A percentile compares a stretch with the other conserved stretches of the same genome.
Evolutionary conservation across 352 stramenopile genomes (phyloP).

Genomic region (Pythium rhizo-oryzae): DNA sequence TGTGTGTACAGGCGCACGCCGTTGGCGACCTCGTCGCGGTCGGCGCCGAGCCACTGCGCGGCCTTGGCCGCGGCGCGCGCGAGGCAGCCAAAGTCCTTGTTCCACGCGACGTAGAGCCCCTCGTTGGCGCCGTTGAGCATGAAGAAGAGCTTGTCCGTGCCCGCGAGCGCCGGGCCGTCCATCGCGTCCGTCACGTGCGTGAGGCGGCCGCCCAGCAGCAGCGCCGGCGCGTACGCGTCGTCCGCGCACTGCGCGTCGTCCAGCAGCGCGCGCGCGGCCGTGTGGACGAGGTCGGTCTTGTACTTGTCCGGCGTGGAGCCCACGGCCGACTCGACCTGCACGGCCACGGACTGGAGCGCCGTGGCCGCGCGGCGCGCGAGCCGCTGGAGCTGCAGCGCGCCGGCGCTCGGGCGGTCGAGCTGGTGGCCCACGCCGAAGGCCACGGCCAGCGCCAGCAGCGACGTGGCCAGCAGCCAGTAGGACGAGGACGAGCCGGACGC

Average conservation of each 20-base stretch:
- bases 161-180: conserved; percentile 33
- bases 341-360: conserved; percentile 14
- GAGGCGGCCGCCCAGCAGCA: conserved; percentile 42
- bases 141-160: conserved; percentile 70
- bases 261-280: conserved; percentile 45
- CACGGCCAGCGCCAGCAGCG: conserved; percentile 25
- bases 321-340: conserved; percentile 22
- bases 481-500: conserved; percentile 1
- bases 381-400: conserved; percentile 20
- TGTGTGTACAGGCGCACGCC: conserved; percentile 77
- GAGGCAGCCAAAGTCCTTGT: conserved; percentile 70
- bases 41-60: conserved; percentile 62
- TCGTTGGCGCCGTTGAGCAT: conserved; percentile 86
- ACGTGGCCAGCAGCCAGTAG: conserved; percentile 9
- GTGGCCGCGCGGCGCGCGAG: conserved; percentile 24
- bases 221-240: conserved; percentile 33
- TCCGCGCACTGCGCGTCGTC: conserved; percentile 41
- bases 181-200: conserved; percentile 62
- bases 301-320: conserved; percentile 57
- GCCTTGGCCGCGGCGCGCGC: conserved; percentile 44
- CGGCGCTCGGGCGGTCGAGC: conserved; percentile 25
- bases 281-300: conserved; percentile 47
- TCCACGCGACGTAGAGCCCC: conserved; percentile 80
- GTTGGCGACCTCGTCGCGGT: conserved; percentile 65
- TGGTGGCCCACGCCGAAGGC: conserved; percentile 29